Evolutionary conservation across 805 yeast genomes (phyloP).

Genomic region (Teunomyces stri): DNA sequence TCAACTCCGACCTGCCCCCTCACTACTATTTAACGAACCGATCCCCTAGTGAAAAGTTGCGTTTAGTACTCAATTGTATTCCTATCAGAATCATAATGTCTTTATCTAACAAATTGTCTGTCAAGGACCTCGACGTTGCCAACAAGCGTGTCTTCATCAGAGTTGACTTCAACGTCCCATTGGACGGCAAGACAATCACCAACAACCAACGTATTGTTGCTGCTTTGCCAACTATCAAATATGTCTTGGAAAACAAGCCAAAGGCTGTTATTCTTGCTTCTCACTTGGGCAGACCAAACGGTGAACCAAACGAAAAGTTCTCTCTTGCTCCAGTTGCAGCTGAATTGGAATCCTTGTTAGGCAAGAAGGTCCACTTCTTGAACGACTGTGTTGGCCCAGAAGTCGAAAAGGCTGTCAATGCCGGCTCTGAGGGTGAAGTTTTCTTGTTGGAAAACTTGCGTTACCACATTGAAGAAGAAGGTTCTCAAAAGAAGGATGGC

Average conservation of each 20-base stretch:
- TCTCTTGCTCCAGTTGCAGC: conserved; percentile 91
- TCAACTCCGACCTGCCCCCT: conserved; percentile 3
- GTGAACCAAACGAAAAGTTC: conserved; percentile 80
- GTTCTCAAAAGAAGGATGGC: conserved; percentile 88
- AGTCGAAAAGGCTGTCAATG: conserved; percentile 76
- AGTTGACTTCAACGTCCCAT: conserved; percentile 94
- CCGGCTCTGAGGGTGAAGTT: conserved; percentile 75
- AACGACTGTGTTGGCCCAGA: conserved; percentile 90
- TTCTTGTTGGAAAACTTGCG: conserved; percentile 95
- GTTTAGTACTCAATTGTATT: conserved; percentile 1
- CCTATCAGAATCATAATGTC: conserved; percentile 58
- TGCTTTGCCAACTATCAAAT: conserved; percentile 97
- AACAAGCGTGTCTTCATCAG: conserved; percentile 98
- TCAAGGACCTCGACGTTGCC: conserved; percentile 80
- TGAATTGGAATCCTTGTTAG: conserved; percentile 79
- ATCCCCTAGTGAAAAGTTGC: conserved; percentile 1
- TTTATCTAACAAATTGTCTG: conserved; percentile 87
- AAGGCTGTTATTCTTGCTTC: conserved; percentile 91
- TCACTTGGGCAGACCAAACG: conserved; percentile 99
- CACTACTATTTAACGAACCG: conserved; percentile 1
- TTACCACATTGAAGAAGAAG: conserved; percentile 98
- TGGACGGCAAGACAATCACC: conserved; percentile 95
- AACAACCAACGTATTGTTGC: conserved; percentile 99
- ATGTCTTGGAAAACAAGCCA: conserved; percentile 88
- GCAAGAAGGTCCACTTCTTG: conserved; percentile 72